Base-by-base conservation (phyloP, 2,329 filamentous ascomycete species). In the Albophoma yamanashiensis region DNA sequence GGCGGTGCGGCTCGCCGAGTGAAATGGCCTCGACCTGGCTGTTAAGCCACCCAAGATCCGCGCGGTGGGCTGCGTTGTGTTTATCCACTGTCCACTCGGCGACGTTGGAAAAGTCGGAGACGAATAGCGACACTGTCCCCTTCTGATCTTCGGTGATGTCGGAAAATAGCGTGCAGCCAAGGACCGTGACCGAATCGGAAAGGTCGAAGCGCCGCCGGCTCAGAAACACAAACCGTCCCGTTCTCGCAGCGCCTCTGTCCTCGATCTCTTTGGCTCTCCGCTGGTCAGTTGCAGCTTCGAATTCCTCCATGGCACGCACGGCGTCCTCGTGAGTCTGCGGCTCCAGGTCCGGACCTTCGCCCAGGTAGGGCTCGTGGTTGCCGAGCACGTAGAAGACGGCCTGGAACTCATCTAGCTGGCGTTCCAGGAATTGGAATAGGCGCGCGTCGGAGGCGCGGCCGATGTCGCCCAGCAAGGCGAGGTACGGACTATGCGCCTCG, bases 381-480 rank as follows among this genome's bases (percentile, higher is more conserved):
- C 56, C 56, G 15, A 58, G 34, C 12, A 58, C 56, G n/a, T 38
- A 34, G 17, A 58, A 58, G 3, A 58, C 56, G n/a, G 38, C 43
- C 22, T 11, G 17, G 25, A 47, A 58, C 11, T 50, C 40, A 22
- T 22, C 17, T 17, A 58, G 27, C 25, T 58, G 56, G 3, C 12
- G 15, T 15, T 50, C 34, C 38, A 47, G 15, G 20, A 45, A 45
- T 2, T 25, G 20, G 11, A 36, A 58, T 1, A 50, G 56, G 1
- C 42, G 42, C 6, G 2, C 38, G 27, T 58, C 56, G n/a, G 15
- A n/a, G 12, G n/a, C 56, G 57, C 76, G 70, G 38, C 78, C 78
- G 57, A 81, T 75, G 62, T 81, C 79, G 17, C 79, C 79, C 2
- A 81, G 71, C 2, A 82, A 74, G 4, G 77, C 78, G 2, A 82